Evolutionary conservation across 2,329 filamentous ascomycete species (phyloP), one percentile per base, ranked within the genome.

Genomic region (Hymenoscyphus infarciens): DNA sequence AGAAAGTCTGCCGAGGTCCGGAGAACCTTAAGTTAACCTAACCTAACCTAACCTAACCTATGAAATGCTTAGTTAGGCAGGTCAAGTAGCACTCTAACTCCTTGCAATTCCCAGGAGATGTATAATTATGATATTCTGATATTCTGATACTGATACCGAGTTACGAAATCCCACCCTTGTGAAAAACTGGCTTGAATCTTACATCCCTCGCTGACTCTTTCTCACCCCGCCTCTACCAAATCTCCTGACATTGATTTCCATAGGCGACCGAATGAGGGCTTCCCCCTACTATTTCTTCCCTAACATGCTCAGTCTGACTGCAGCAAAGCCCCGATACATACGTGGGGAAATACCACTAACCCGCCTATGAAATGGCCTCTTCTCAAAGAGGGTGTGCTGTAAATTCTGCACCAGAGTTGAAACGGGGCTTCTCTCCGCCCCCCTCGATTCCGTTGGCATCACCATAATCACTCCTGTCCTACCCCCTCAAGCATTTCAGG

Each of bases 321-420:
- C 19, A 49, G 42, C 42, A 49, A 49, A 19, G 16, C 42, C 16
- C n/a, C 22, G n/a, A 49, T 49, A 49, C 42, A 25, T 13, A 11
- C 45, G 45, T 52, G 45, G 45, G 19, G 19, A 52, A 13, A 10
- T 13, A 8, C 45, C 45, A 22, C 19, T 19, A 25, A 52, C 19
- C 13, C 11, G 19, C 45, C 45, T 25, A 52, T 52, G 45, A 52
- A 45, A 25, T 52, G 10, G 45, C 19, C 45, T 25, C 22, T 22
- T 52, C 11, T 19, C n/a, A 25, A 52, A 27, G 45, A 13, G 22
- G 45, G 45, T 22, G 19, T 52, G 19, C 45, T 22, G 45, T 52
- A 38, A 22, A 15, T 22, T 25, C 45, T 52, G 45, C 45, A 52
- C 45, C 45, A 52, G 45, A 52, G 45, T 52, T 52, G 19, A 52